Evolutionary conservation across 2,329 filamentous ascomycete genomes (phyloP).

Genomic region (Colletotrichum tabaci): DNA sequence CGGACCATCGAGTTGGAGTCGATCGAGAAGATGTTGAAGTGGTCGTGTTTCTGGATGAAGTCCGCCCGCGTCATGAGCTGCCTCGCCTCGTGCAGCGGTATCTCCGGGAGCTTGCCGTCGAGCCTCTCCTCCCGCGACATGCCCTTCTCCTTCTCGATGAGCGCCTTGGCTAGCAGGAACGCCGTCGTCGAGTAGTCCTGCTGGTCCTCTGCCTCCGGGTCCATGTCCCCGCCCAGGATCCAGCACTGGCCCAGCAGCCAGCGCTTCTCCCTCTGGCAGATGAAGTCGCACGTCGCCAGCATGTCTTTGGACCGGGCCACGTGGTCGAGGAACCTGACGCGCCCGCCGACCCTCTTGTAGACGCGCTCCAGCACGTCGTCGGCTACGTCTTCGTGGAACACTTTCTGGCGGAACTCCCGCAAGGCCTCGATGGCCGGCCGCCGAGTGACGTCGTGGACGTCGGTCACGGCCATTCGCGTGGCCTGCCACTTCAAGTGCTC

Average conservation of each 20-base stretch:
- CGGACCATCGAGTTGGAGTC: constrained; percentile 69
- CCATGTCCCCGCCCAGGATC: constrained; percentile 79
- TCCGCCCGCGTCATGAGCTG: constrained; percentile 71
- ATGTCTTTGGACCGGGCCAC: constrained; percentile 68
- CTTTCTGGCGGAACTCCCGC: constrained; percentile 63
- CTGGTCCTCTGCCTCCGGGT: constrained; percentile 77
- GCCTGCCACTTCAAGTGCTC: constrained; percentile 69
- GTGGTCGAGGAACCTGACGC: constrained; percentile 67
- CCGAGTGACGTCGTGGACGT: constrained; percentile 67
- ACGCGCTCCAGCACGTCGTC: constrained; percentile 62
- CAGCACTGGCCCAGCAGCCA: constrained; percentile 84
- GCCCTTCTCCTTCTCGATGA: constrained; percentile 63
- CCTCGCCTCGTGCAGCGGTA: constrained; percentile 63
- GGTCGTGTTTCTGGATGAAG: constrained; percentile 70
- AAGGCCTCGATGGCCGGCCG: constrained; percentile 63
- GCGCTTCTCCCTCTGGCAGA: constrained; percentile 77
- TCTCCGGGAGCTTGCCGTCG: constrained; percentile 64
- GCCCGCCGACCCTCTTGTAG: constrained; percentile 68
- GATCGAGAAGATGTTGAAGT: constrained; percentile 71
- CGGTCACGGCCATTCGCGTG: constrained; percentile 68
- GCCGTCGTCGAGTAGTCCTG: constrained; percentile 70
- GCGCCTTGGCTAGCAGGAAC: constrained; percentile 71
- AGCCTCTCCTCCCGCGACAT: constrained; percentile 44
- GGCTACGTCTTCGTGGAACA: constrained; percentile 59
- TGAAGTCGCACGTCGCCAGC: constrained; percentile 66